phyloP scores from a whole-genome alignment of 176 grass and related monocot genomes.

The Carex kokanica region DNA sequence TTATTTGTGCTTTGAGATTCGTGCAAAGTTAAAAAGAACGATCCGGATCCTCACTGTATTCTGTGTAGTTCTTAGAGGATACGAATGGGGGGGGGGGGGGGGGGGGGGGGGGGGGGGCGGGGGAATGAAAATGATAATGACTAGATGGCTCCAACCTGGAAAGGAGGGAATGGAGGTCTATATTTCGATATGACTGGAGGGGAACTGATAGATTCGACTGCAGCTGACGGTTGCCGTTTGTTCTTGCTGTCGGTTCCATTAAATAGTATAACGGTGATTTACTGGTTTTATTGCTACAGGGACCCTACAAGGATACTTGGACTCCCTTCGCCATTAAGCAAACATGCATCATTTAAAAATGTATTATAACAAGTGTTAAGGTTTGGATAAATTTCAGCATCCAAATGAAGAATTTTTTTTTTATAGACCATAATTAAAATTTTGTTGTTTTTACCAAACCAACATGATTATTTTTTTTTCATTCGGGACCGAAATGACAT shows the following conservation, averaged over 20 bases:
- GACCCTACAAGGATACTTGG: background rate
- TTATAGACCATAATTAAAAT: too few relatives aligned
- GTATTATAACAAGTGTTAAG: background rate
- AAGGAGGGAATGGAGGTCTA: background rate
- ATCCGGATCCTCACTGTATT: too few relatives aligned
- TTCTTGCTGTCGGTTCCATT: background rate
- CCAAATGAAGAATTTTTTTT: too few relatives aligned
- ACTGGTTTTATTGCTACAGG: background rate
- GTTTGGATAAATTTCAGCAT: background rate
- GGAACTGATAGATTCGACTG: background rate
- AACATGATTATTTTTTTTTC: too few relatives aligned
- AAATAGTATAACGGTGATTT: conserved; percentile 3
- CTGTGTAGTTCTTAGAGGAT: too few relatives aligned
- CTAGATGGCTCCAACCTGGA: background rate
- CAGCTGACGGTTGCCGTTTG: background rate
- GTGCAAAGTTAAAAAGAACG: too few relatives aligned
- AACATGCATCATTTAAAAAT: background rate
- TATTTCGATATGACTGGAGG: background rate
- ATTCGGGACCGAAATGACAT: too few relatives aligned
- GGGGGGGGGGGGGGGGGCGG: too few relatives aligned
- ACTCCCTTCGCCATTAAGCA: background rate
- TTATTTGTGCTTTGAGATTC: too few relatives aligned
- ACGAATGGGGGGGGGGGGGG: too few relatives aligned
- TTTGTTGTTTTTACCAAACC: too few relatives aligned
- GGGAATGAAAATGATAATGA: background rate